Evolutionary conservation across 1,139 yeast species (phyloP).

Genomic region (Ashbya aceris): DNA sequence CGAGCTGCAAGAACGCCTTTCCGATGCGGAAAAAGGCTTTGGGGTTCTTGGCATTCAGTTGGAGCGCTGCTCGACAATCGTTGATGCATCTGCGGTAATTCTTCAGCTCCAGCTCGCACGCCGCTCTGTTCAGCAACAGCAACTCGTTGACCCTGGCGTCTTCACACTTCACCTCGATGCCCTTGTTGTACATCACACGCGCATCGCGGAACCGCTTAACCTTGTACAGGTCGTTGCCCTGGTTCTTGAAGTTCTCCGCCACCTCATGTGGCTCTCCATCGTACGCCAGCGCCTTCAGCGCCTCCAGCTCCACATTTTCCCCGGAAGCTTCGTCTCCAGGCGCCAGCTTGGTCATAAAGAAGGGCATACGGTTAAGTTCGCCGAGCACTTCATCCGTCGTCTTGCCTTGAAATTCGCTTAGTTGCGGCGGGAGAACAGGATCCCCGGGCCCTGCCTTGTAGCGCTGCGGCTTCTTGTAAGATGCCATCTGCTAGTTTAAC

Average conservation of each 20-base stretch:
- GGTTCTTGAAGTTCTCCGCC: constrained; percentile 81
- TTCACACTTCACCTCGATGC: constrained; percentile 59
- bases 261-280: constrained; percentile 94
- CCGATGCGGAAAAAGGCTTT: constrained; percentile 86
- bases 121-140: constrained; percentile 74
- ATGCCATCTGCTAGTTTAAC: neutral
- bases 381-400: constrained; percentile 67
- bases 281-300: constrained; percentile 81
- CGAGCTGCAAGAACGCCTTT: constrained; percentile 64
- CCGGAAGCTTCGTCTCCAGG: constrained; percentile 73
- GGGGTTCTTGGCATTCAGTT: constrained; percentile 55
- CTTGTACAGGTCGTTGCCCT: constrained; percentile 83
- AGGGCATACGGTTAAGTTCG: constrained; percentile 79
- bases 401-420: constrained; percentile 55
- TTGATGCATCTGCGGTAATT: constrained; percentile 81
- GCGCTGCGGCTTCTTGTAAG: constrained; percentile 33
- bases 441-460: constrained; percentile 70
- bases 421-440: constrained; percentile 77
- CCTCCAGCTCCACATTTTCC: constrained; percentile 69
- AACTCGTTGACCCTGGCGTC: constrained; percentile 46
- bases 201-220: constrained; percentile 68
- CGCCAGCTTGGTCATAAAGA: constrained; percentile 86
- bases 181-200: constrained; percentile 68
- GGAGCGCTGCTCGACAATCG: constrained; percentile 70
- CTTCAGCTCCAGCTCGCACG: constrained; percentile 75